Evolutionary conservation across 2,329 filamentous ascomycete species (phyloP).

Genomic region (Colletotrichum tabaci): DNA sequence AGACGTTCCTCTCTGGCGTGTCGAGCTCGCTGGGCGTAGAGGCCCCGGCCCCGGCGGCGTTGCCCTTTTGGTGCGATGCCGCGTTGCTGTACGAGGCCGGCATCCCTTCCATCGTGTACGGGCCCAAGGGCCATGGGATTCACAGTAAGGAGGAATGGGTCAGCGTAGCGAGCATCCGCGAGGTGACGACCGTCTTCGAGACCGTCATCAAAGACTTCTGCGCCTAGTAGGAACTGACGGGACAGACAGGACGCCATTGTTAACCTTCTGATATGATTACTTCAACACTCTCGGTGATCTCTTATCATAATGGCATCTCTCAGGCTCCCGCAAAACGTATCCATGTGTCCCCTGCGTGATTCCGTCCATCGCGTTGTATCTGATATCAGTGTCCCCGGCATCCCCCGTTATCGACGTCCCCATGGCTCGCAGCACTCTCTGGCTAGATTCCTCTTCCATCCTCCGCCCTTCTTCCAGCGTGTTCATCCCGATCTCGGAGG

Average conservation of each 20-base stretch:
- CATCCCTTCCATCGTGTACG: conserved; percentile 63
- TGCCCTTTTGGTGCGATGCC: conserved; percentile 66
- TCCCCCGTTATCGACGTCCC: background rate
- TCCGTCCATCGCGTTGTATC: conserved; percentile 13
- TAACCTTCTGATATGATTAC: background rate
- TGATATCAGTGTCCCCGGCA: background rate
- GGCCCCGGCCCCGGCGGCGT: conserved; percentile 48
- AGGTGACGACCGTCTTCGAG: conserved; percentile 44
- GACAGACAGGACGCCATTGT: background rate
- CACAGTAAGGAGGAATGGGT: conserved; percentile 67
- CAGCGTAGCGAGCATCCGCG: conserved; percentile 42
- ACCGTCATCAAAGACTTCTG: conserved; percentile 51
- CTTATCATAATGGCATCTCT: background rate
- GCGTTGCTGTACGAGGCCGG: conserved; percentile 61
- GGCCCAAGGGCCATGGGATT: conserved; percentile 63
- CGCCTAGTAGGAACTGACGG: background rate
- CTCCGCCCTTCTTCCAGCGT: background rate
- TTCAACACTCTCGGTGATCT: background rate
- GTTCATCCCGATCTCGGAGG: background rate
- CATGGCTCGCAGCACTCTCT: background rate
- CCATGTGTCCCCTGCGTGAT: conserved; percentile 1
- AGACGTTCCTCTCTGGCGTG: conserved; percentile 38
- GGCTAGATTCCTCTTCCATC: background rate
- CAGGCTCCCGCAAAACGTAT: background rate
- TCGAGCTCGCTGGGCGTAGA: conserved; percentile 46